Conservation (phyloP, 2,329 filamentous ascomycete genomes). For the Aspergillus cejpii region DNA sequence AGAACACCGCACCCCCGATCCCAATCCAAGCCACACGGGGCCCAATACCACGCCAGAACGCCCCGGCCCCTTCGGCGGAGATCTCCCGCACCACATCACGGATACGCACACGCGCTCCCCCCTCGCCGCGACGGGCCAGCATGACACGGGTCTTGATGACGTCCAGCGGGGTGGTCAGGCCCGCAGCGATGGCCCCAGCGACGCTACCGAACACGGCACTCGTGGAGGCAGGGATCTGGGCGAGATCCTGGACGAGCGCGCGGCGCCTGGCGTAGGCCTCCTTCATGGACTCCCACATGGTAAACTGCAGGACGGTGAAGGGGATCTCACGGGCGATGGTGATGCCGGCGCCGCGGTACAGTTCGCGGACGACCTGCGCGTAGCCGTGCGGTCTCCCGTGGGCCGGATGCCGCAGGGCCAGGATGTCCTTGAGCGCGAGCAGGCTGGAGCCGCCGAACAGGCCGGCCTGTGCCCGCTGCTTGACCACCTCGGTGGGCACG, state of each 20-base stretch:
- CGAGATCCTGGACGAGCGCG: constrained; percentile 44
- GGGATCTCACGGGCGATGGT: constrained; percentile 94
- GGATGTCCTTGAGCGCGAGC: constrained; percentile 63
- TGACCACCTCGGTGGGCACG: constrained; percentile 93
- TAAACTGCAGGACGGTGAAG: constrained; percentile 95
- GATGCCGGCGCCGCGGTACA: constrained; percentile 88
- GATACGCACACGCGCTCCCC: constrained; percentile 29
- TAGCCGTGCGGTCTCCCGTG: constrained; percentile 36
- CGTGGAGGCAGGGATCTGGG: constrained; percentile 61
- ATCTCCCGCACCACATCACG: constrained; percentile 57
- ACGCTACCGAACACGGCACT: constrained; percentile 79
- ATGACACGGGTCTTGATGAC: constrained; percentile 96
- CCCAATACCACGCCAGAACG: constrained; percentile 52
- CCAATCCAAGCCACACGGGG: constrained; percentile 93
- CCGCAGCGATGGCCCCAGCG: constrained; percentile 78
- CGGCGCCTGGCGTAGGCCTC: constrained; percentile 39
- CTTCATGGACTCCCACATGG: constrained; percentile 93
- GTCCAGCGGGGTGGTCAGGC: constrained; percentile 83
- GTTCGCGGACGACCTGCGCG: constrained; percentile 63
- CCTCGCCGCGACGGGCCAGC: constrained; percentile 63
- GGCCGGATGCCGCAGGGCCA: constrained; percentile 44
- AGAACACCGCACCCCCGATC: constrained; percentile 85
- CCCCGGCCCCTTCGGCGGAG: constrained; percentile 45
- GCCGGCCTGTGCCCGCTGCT: constrained; percentile 88
- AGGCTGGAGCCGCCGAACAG: constrained; percentile 66